phyloP scores from a whole-genome alignment of 1,284 basidiomycete species.

The Melanopsichium pennsylvanicum region DNA sequence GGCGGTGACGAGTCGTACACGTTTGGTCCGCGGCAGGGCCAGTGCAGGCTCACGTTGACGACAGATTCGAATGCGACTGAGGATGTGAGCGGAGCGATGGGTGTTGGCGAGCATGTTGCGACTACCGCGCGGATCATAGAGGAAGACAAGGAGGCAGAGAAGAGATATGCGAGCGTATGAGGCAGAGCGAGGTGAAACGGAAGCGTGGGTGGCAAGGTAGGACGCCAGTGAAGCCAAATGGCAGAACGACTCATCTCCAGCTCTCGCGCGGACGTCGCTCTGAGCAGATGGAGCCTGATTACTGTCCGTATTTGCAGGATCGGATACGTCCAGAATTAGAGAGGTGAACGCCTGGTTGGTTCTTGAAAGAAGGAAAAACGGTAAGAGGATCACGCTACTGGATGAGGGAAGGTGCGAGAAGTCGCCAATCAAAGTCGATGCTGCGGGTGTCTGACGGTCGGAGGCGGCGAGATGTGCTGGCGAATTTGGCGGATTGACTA shows the following conservation, averaged over 20 bases:
- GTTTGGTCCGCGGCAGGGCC: conserved; percentile 35
- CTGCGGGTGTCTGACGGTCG: conserved; percentile 4
- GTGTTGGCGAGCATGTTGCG: conserved; percentile 37
- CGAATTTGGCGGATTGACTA: conserved; percentile 17
- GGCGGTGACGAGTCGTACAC: conserved; percentile 45
- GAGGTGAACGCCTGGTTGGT: conserved; percentile 50
- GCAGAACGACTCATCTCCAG: conserved; percentile 30
- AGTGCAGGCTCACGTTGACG: conserved; percentile 53
- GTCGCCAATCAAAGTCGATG: conserved; percentile 15
- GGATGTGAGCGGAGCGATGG: neutral
- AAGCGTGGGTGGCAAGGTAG: conserved; percentile 53
- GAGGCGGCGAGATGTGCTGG: neutral
- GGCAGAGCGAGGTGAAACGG: conserved; percentile 36
- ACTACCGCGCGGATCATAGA: conserved; percentile 40
- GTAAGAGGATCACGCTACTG: conserved; percentile 35
- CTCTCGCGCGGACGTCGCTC: conserved; percentile 6
- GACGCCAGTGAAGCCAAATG: conserved; percentile 48
- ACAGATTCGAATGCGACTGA: conserved; percentile 42
- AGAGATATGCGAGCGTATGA: conserved; percentile 47
- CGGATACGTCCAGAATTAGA: conserved; percentile 26
- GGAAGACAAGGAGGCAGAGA: conserved; percentile 46
- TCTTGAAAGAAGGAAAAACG: conserved; percentile 46
- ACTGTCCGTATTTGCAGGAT: neutral
- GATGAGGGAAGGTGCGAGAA: conserved; percentile 37
- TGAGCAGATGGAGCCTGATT: neutral